These are phyloP conservation scores for Cotoneaster glaucophyllus DNA, from an alignment of 306 rosid genomes.

Conservation along the genomic window DNA sequence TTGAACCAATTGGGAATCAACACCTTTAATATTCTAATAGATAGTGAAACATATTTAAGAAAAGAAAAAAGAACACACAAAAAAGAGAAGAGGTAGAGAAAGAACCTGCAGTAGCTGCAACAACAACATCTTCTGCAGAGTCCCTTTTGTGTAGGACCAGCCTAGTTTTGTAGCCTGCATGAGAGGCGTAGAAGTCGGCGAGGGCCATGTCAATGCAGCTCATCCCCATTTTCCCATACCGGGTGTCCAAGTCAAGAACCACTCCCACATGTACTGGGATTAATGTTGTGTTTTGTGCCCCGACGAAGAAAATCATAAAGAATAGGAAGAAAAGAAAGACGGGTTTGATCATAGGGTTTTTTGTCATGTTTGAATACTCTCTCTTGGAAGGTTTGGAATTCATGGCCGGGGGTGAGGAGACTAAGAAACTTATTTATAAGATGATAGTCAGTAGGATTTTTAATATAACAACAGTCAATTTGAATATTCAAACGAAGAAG, in stretches of 20 bases:
- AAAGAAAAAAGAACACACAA: too few relatives aligned
- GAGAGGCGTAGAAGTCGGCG: constrained; percentile 7
- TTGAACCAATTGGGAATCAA: too few relatives aligned
- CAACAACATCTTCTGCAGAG: neutral
- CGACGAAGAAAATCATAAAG: neutral
- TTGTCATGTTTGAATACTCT: neutral
- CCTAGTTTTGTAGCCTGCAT: neutral
- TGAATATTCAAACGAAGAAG: too few relatives aligned
- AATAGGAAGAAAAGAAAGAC: neutral
- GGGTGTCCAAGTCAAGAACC: neutral
- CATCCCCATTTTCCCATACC: neutral
- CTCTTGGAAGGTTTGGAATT: neutral
- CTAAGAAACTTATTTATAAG: neutral
- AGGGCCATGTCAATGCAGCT: constrained; percentile 1
- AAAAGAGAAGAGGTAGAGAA: too few relatives aligned
- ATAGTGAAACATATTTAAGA: too few relatives aligned
- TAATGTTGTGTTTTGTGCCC: neutral
- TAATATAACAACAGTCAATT: too few relatives aligned
- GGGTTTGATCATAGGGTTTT: neutral
- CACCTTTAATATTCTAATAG: too few relatives aligned
- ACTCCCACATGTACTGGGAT: constrained; percentile 10
- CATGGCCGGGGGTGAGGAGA: neutral
- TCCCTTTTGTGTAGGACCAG: neutral
- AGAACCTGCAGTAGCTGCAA: neutral
- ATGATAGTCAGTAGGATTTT: too few relatives aligned